phyloP scores from a whole-genome alignment of 148 eudicot genomes.

The Chenopodium quinoa region DNA sequence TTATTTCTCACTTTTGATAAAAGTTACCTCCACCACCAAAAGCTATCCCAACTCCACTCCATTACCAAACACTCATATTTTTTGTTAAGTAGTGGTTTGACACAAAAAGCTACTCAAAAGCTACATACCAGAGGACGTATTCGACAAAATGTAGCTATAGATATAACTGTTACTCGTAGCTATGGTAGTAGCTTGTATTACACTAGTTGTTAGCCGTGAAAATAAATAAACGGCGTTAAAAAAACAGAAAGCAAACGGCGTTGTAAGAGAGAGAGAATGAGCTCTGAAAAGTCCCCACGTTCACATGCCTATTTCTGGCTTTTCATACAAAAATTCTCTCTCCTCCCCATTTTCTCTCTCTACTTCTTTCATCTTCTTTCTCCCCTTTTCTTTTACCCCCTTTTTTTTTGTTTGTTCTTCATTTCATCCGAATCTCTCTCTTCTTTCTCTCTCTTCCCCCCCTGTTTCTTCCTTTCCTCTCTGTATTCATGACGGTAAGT shows the following conservation, averaged over 20 bases:
- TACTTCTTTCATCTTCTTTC: not conserved
- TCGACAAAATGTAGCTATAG: too few relatives aligned
- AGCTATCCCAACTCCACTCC: too few relatives aligned
- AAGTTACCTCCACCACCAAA: too few relatives aligned
- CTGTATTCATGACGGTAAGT: slow-evolving; percentile 47
- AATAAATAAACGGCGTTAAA: not conserved
- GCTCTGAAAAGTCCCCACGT: slow-evolving; percentile 27
- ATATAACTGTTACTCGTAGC: too few relatives aligned
- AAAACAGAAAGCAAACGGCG: not conserved
- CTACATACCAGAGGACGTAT: too few relatives aligned
- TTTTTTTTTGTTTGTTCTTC: not conserved
- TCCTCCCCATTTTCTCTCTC: slow-evolving; percentile 16
- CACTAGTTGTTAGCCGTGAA: too few relatives aligned
- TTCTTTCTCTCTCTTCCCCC: not conserved
- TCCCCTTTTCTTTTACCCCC: not conserved
- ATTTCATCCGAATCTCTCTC: slow-evolving; percentile 1
- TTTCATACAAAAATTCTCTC: not conserved
- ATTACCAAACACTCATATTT: too few relatives aligned
- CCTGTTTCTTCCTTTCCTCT: not conserved
- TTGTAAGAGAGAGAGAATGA: not conserved
- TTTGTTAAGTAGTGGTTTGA: too few relatives aligned
- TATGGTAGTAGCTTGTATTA: too few relatives aligned
- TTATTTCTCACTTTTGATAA: too few relatives aligned
- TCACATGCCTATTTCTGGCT: slow-evolving; percentile 38
- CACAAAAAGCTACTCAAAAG: too few relatives aligned